phyloP scores from a whole-genome alignment of 2,329 filamentous ascomycete genomes.

The Fusarium gaditjirri region DNA sequence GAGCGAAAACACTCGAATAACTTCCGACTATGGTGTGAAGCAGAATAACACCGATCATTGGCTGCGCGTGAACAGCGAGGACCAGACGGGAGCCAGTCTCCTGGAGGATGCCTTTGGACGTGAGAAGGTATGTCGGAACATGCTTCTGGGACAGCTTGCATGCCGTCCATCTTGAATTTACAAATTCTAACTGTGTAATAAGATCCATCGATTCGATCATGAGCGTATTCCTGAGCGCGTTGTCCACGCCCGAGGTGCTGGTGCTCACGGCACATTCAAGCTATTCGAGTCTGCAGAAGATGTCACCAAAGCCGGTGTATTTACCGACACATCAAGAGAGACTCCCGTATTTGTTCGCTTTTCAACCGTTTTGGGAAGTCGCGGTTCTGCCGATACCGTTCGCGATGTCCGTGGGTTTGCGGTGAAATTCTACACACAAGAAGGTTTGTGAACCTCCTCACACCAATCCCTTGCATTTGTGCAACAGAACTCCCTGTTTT shows the following conservation, averaged over 20 bases:
- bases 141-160: neutral
- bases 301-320: constrained; percentile 72
- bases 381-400: constrained; percentile 82
- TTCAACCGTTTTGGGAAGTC: constrained; percentile 79
- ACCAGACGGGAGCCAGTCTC: constrained; percentile 73
- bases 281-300: constrained; percentile 74
- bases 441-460: constrained; percentile 57
- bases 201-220: constrained; percentile 81
- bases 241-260: constrained; percentile 76
- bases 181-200: neutral
- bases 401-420: constrained; percentile 87
- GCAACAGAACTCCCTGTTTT: neutral
- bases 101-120: constrained; percentile 78
- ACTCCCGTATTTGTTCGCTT: constrained; percentile 64
- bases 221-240: constrained; percentile 69
- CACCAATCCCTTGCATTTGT: neutral
- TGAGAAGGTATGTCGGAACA: constrained; percentile 69
- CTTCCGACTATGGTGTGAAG: constrained; percentile 81
- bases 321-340: constrained; percentile 65
- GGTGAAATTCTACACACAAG: constrained; percentile 72
- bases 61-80: constrained; percentile 71
- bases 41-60: constrained; percentile 80
- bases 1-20: constrained; percentile 69
- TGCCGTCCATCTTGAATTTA: neutral
- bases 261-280: constrained; percentile 76